Percentiles rank a stretch among this genome's conserved stretches.
These are phyloP conservation scores for Epichloe typhina DNA, from an alignment of 2,329 filamentous ascomycete species.

Conservation along the genomic window DNA sequence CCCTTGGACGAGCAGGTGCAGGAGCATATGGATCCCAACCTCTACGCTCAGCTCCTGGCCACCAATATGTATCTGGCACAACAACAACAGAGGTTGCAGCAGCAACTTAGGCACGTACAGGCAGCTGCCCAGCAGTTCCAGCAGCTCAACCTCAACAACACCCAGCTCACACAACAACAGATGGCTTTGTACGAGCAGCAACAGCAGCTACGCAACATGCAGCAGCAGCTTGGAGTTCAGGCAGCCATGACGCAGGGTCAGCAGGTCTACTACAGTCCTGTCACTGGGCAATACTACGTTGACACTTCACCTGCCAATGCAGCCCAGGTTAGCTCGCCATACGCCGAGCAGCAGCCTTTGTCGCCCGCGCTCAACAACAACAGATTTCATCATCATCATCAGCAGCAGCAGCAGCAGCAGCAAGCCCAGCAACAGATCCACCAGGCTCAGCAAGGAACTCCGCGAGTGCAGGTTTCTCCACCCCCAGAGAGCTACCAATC, in stretches of 20 bases:
- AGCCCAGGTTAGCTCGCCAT: slow-evolving; percentile 26
- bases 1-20: slow-evolving; percentile 57
- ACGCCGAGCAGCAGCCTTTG: slow-evolving; percentile 33
- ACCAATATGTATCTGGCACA: slow-evolving; percentile 88
- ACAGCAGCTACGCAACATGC: slow-evolving; percentile 27
- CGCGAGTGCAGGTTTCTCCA: slow-evolving; percentile 71
- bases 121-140: slow-evolving; percentile 74
- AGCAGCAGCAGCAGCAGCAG: slow-evolving; percentile 36
- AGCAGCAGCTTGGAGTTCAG: slow-evolving; percentile 25
- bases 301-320: slow-evolving; percentile 45
- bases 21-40: slow-evolving; percentile 67
- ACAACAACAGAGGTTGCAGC: slow-evolving; percentile 88
- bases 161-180: slow-evolving; percentile 34
- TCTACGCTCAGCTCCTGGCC: slow-evolving; percentile 80
- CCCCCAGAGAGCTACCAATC: slow-evolving; percentile 47
- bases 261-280: slow-evolving; percentile 73
- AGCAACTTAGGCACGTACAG: slow-evolving; percentile 77
- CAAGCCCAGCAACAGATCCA: slow-evolving; percentile 26
- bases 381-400: slow-evolving; percentile 19
- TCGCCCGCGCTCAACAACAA: slow-evolving; percentile 18
- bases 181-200: slow-evolving; percentile 33
- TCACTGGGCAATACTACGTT: slow-evolving; percentile 74
- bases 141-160: slow-evolving; percentile 52
- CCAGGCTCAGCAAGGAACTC: slow-evolving; percentile 40
- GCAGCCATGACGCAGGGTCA: slow-evolving; percentile 45